A percentile compares a stretch with the other conserved stretches of the same genome.
Conservation (phyloP, 2,329 filamentous ascomycete species). For the Botrytis hyacinthi region DNA sequence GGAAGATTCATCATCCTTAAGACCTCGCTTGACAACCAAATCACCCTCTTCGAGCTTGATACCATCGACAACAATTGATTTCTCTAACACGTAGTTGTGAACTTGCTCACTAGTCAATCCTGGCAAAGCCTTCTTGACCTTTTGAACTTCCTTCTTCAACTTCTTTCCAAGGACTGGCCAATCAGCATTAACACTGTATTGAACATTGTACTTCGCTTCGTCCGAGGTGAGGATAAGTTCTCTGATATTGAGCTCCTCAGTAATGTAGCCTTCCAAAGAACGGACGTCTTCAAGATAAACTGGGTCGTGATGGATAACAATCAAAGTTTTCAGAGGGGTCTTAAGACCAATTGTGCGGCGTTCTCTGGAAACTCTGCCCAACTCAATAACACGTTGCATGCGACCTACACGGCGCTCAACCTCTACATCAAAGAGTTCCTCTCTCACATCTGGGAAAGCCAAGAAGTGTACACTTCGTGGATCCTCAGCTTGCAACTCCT, state of each 20-base stretch:
- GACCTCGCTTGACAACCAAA: conserved; percentile 74
- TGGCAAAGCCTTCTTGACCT: conserved; percentile 88
- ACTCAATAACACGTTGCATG: conserved; percentile 95
- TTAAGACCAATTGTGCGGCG: conserved; percentile 82
- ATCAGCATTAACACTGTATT: conserved; percentile 86
- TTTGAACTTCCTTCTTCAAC: conserved; percentile 89
- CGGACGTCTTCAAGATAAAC: conserved; percentile 84
- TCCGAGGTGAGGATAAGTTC: conserved; percentile 82
- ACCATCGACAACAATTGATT: conserved; percentile 78
- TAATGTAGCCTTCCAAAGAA: conserved; percentile 83
- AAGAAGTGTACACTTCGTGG: conserved; percentile 89
- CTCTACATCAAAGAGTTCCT: conserved; percentile 81
- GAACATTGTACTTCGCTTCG: conserved; percentile 86
- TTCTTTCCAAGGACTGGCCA: conserved; percentile 96
- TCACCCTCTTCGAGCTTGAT: conserved; percentile 82
- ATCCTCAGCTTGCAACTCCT: conserved; percentile 67
- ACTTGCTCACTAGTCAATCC: conserved; percentile 76
- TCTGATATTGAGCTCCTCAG: conserved; percentile 86
- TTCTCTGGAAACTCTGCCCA: conserved; percentile 83
- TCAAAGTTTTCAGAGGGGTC: conserved; percentile 82
- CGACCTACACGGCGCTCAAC: conserved; percentile 83
- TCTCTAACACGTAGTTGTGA: conserved; percentile 70
- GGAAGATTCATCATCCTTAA: conserved; percentile 69
- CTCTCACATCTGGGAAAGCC: conserved; percentile 80
- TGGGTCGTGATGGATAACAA: conserved; percentile 81